Evolutionary conservation across 768 basidiomycete genomes (phyloP).

Genomic region (Trametes coccinea): DNA sequence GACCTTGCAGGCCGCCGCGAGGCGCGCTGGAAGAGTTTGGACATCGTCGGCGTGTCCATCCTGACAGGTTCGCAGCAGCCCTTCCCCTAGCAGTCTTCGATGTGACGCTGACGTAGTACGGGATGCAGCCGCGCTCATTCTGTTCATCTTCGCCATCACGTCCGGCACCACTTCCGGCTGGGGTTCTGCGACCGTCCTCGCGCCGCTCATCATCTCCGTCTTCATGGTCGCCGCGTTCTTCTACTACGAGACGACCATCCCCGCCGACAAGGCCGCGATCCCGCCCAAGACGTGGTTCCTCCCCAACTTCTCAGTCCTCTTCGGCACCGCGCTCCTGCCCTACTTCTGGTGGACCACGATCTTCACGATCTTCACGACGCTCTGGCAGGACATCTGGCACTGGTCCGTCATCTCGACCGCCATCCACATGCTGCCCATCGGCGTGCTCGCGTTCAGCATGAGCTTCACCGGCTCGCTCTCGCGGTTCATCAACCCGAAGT

Average conservation of each 20-base stretch:
- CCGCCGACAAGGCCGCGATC: slow-evolving; percentile 36
- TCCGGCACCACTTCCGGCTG: slow-evolving; percentile 45
- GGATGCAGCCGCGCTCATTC: slow-evolving; percentile 32
- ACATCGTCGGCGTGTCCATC: slow-evolving; percentile 39
- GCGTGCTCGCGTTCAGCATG: slow-evolving; percentile 38
- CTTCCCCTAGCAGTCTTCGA: not conserved
- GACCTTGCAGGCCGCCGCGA: slow-evolving; percentile 2
- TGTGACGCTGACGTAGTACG: not conserved
- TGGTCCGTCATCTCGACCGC: slow-evolving; percentile 42
- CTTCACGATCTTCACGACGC: slow-evolving; percentile 34
- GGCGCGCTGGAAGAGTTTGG: slow-evolving; percentile 32
- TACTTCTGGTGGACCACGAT: slow-evolving; percentile 43
- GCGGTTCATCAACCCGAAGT: slow-evolving; percentile 40
- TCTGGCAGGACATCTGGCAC: slow-evolving; percentile 39
- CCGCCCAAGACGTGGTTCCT: slow-evolving; percentile 41
- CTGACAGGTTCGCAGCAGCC: slow-evolving; percentile 28
- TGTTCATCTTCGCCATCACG: slow-evolving; percentile 40
- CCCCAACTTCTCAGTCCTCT: slow-evolving; percentile 40
- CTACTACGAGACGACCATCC: slow-evolving; percentile 41
- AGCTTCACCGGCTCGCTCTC: slow-evolving; percentile 43
- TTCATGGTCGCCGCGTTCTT: slow-evolving; percentile 42
- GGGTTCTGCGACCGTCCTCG: slow-evolving; percentile 41
- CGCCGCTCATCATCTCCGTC: slow-evolving; percentile 44
- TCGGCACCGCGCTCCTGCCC: slow-evolving; percentile 38
- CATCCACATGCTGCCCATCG: slow-evolving; percentile 45